Conservation (phyloP, 306 rosid species). For the Fragaria iinumae region DNA sequence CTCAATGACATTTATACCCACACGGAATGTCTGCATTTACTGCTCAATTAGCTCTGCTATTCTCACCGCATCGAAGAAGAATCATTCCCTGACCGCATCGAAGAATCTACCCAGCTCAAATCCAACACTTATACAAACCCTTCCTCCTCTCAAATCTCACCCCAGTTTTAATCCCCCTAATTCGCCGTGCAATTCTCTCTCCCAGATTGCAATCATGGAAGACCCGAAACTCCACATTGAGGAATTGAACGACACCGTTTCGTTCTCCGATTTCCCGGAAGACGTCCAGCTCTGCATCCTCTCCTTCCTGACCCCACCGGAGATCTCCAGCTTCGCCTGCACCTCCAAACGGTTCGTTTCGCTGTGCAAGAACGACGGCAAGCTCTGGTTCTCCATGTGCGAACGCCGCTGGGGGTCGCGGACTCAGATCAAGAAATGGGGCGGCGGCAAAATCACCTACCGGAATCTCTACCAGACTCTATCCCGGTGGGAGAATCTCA, state of each 20-base stretch:
- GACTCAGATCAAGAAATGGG: conserved; percentile 73
- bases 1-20: not conserved
- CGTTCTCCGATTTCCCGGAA: conserved; percentile 75
- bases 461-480: conserved; percentile 62
- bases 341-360: conserved; percentile 63
- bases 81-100: not conserved
- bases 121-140: not conserved
- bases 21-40: not conserved
- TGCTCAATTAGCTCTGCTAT: not conserved
- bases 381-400: conserved; percentile 86
- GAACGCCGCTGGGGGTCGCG: conserved; percentile 80
- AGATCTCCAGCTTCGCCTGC: conserved; percentile 66
- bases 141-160: not conserved
- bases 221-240: conserved; percentile 16
- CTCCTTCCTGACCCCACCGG: conserved; percentile 70
- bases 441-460: conserved; percentile 48
- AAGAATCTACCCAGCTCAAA: conserved; percentile 31
- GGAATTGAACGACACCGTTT: conserved; percentile 25
- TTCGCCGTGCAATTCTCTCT: conserved; percentile 5
- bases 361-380: conserved; percentile 54
- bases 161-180: not conserved
- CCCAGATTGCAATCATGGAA: conserved; percentile 33
- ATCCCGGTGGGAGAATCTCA: conserved; percentile 61
- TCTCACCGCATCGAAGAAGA: not conserved
- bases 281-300: conserved; percentile 83